A percentile compares a stretch with the other conserved stretches of the same genome.
Evolutionary conservation across 2,329 filamentous ascomycete genomes (phyloP).

Genomic region (Pseudopithomyces chartarum): DNA sequence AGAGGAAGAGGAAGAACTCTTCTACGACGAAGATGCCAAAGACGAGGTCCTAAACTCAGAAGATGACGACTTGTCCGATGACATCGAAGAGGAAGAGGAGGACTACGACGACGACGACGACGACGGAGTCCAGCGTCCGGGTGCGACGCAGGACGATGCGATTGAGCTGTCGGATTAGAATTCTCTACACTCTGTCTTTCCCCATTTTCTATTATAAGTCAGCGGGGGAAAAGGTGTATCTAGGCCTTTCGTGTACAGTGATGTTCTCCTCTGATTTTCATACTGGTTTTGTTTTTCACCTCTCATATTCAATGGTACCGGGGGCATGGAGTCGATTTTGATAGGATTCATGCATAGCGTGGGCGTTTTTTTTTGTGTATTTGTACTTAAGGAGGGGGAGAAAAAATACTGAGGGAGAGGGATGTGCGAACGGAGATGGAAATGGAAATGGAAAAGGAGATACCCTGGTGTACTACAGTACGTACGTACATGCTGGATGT

Average conservation of each 20-base stretch:
- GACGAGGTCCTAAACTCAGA: background rate
- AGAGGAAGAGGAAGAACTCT: conserved; percentile 18
- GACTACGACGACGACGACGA: conserved; percentile 21
- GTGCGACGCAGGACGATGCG: conserved; percentile 39
- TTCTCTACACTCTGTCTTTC: background rate
- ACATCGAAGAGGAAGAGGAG: conserved; percentile 15
- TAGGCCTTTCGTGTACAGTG: background rate
- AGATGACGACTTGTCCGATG: background rate
- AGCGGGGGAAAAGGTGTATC: background rate
- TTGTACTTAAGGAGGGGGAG: too few species aligned
- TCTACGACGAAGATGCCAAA: too few species aligned
- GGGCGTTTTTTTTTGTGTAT: conserved; percentile 2
- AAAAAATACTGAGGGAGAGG: too few species aligned
- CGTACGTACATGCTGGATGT: too few species aligned
- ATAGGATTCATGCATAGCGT: conserved; percentile 11
- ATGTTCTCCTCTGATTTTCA: background rate
- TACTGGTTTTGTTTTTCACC: too few species aligned
- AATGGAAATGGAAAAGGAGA: too few species aligned
- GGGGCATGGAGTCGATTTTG: background rate
- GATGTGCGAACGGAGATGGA: too few species aligned
- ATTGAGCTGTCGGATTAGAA: conserved; percentile 40
- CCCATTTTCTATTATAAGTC: too few species aligned
- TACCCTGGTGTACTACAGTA: too few species aligned
- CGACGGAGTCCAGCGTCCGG: conserved; percentile 17
- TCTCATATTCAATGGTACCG: too few species aligned